These are phyloP conservation scores for Pseudohyphozyma bogoriensis DNA, from an alignment of 768 basidiomycete genomes.

Conservation along the genomic window DNA sequence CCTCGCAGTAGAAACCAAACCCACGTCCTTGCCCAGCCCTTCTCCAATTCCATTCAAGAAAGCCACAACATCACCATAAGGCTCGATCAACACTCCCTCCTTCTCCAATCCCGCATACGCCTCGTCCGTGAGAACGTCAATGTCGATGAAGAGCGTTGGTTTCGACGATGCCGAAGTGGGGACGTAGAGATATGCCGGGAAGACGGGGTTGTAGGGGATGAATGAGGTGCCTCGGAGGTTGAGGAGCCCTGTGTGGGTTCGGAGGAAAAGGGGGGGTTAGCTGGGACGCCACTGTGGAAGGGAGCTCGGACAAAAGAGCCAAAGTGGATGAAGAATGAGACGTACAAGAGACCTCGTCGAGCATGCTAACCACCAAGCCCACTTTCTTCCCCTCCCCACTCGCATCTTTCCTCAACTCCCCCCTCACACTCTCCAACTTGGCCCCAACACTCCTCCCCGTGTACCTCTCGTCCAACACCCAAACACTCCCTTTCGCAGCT, in stretches of 20 bases:
- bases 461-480: conserved; percentile 57
- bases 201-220: conserved; percentile 75
- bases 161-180: conserved; percentile 38
- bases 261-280: background rate
- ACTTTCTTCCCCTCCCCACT: conserved; percentile 37
- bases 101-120: conserved; percentile 49
- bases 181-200: conserved; percentile 75
- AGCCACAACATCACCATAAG: conserved; percentile 60
- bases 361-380: conserved; percentile 69
- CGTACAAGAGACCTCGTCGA: conserved; percentile 77
- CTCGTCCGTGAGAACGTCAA: conserved; percentile 44
- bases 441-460: conserved; percentile 53
- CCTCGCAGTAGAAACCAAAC: background rate
- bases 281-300: background rate
- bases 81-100: conserved; percentile 51
- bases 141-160: conserved; percentile 62
- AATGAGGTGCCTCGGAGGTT: conserved; percentile 80
- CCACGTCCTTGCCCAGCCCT: conserved; percentile 37
- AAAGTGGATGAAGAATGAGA: conserved; percentile 3
- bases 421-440: conserved; percentile 62
- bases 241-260: conserved; percentile 50
- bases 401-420: conserved; percentile 54
- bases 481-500: conserved; percentile 55
- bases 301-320: background rate
- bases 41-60: conserved; percentile 45